Evolutionary conservation across 2,329 filamentous ascomycete species (phyloP).

Genomic region (Tolypocladium endophyticum): DNA sequence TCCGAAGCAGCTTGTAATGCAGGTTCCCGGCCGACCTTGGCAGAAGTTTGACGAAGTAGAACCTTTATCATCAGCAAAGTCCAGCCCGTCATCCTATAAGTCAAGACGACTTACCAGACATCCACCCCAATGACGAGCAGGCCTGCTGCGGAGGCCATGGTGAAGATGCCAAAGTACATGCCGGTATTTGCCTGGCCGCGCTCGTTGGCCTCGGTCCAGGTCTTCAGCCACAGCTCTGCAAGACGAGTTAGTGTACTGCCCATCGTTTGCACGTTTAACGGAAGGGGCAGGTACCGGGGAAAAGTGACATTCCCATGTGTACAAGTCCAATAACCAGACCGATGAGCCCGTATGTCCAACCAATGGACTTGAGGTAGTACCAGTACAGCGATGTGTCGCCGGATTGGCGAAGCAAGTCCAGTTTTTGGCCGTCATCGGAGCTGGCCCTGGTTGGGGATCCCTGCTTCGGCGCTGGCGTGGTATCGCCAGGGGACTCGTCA

Average conservation of each 20-base stretch:
- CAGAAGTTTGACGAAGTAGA: not conserved
- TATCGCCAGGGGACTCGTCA: not conserved
- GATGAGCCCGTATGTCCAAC: not conserved
- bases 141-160: not conserved
- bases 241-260: not conserved
- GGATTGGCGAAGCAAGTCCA: not conserved
- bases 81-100: not conserved
- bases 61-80: not conserved
- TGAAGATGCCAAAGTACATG: constrained; percentile 1
- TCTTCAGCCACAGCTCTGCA: not conserved
- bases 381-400: not conserved
- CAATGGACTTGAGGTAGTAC: not conserved
- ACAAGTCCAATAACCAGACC: not conserved
- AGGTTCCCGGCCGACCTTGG: not conserved
- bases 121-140: not conserved
- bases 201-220: not conserved
- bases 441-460: not conserved
- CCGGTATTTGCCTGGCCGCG: not conserved
- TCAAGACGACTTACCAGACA: not conserved
- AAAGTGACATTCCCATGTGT: not conserved
- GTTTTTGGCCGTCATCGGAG: not conserved
- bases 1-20: not conserved
- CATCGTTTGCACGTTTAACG: too few species aligned
- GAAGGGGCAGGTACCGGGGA: not conserved
- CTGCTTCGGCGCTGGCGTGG: not conserved